Base-by-base conservation (phyloP, 2,329 filamentous ascomycete species). In the Onygenales sp. region DNA sequence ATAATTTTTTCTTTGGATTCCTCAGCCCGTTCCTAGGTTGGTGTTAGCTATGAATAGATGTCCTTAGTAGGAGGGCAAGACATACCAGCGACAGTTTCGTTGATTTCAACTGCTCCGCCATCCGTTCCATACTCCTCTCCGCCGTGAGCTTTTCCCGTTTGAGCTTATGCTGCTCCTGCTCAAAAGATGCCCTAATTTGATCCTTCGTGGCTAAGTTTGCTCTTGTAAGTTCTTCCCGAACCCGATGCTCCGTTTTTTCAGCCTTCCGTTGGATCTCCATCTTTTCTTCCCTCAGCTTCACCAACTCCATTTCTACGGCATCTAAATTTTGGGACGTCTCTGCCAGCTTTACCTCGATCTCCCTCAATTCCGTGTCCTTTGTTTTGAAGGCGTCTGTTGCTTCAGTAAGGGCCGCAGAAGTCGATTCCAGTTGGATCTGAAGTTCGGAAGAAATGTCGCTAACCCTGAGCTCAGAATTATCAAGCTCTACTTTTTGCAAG, bases 221-320 rank as follows among this genome's bases (percentile, higher is more conserved):
- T 58, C 66, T 60, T 17, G 59, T 61, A 53, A 68, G 33, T 55
- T 69, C 65, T 38, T 66, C 61, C 17, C 63, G 61, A 10, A 68
- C 52, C n/a, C 54, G 63, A 13, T 54, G 53, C 44, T 69, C 66
- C 7, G 58, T 57, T 0, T 54, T 39, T 11, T 55, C 50, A 2
- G 60, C 43, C 21, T 64, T 59, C n/a, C 62, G 56, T 35, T 57
- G 54, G 45, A 67, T 46, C 2, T 53, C 51, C 2, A 38, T 35
- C 7, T 59, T 61, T 49, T 71, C 62, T 2, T 41, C 54, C 46
- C 64, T 61, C 3, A 66, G 50, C 5, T 50, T 51, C 0, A 54
- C 38, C 9, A 55, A 55, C n/a, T 54, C 53, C 5, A 14, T 46
- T 41, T 66, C 62, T 13, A 57, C 50, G 14, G 57, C 46, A 21